Base-by-base conservation (phyloP, 1,284 basidiomycete species). In the Ustilago tritici region DNA sequence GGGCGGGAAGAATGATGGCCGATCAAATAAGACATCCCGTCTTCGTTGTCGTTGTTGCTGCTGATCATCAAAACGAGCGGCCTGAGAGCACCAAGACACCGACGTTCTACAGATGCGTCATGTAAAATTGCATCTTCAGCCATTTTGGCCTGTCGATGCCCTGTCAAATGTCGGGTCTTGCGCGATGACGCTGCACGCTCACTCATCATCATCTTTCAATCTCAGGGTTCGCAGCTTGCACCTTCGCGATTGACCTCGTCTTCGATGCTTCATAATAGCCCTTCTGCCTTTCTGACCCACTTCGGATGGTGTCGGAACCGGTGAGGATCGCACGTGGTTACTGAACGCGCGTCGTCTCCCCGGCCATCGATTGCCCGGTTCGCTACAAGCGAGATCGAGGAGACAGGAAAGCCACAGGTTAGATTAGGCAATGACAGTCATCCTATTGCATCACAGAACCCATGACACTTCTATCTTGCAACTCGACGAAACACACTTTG, bases 71-170 rank as follows among this genome's bases (percentile, higher is more conserved):
- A 49, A 52, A 17, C 23, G 28, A 23, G 15, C 7, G 10, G 32
- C 11, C 23, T 19, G n/a, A 19, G n/a, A 4, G 23, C 34, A 58
- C 5, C 31, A 56, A 63, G 43, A 55, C 54, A 56, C 61, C 53
- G 61, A 56, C 36, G 19, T 41, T 17, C 49, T 28, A 12, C 47
- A 8, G 11, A 14, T 41, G 14, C 12, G 28, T 50, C 28, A 61
- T 61, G 60, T 43, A 12, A 5, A 17, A 46, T 63, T 63, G 54
- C 61, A 38, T 63, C 61, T 50, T 56, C 19, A 23, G 40, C 28
- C 58, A 38, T n/a, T 17, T n/a, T n/a, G 17, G 19, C 53, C 52
- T 32, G 52, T 55, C 35, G 50, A 61, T 54, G 32, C 34, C 35
- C 56, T 47, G 32, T 35, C 56, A 34, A 11, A 34, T 34, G 31